Percentiles rank a stretch among this genome's conserved stretches.
Conservation (phyloP, 768 basidiomycete species). For the Rhizopogon vulgaris region DNA sequence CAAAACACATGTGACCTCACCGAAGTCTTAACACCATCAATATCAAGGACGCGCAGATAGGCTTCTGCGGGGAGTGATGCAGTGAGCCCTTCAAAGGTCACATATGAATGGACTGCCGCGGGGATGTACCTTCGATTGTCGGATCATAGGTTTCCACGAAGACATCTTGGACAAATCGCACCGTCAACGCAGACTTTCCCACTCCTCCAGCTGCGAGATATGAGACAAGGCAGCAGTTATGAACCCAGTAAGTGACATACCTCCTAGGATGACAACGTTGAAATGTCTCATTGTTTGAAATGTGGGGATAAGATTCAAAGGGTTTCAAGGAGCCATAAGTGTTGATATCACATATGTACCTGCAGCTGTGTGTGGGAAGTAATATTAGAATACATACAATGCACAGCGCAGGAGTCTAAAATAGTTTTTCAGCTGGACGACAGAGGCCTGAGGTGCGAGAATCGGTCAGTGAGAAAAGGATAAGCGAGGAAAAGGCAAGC, state of each 20-base stretch:
- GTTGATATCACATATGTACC: neutral
- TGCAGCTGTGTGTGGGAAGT: neutral
- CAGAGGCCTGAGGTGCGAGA: neutral
- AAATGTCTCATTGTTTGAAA: conserved; percentile 54
- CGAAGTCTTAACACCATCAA: conserved; percentile 58
- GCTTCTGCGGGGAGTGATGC: conserved; percentile 43
- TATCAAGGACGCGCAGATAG: conserved; percentile 58
- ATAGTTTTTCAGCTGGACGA: neutral
- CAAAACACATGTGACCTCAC: conserved; percentile 34
- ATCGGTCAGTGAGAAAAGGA: neutral
- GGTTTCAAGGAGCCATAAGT: neutral
- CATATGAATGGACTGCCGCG: neutral
- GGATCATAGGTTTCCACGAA: conserved; percentile 79
- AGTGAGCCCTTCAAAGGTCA: conserved; percentile 5
- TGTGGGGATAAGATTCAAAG: conserved; percentile 1
- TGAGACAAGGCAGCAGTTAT: conserved; percentile 4
- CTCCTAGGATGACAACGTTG: conserved; percentile 77
- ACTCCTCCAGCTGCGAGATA: conserved; percentile 68
- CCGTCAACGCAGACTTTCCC: conserved; percentile 82
- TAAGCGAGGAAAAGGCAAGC: neutral
- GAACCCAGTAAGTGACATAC: conserved; percentile 32
- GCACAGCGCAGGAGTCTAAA: neutral
- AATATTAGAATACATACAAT: neutral
- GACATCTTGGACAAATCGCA: conserved; percentile 66
- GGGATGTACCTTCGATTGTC: conserved; percentile 67